Conservation (phyloP, 305 asterid genomes). For the Fraxinus velutina region DNA sequence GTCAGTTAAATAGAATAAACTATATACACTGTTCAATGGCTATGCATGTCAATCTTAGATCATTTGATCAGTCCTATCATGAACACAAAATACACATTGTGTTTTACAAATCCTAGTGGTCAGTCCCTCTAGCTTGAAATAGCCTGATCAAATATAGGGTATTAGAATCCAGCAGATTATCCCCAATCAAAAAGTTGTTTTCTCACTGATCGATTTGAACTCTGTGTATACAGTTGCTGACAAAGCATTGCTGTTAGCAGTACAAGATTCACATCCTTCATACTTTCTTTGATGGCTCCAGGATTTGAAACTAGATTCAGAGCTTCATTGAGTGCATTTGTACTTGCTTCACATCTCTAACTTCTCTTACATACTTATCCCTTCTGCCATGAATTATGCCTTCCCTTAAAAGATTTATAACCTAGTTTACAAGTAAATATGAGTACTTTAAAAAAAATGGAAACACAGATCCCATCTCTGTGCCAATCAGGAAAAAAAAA, state of each 20-base stretch:
- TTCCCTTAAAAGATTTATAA: background rate
- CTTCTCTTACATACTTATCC: background rate
- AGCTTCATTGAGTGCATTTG: background rate
- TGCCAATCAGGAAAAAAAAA: background rate
- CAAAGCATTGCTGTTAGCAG: background rate
- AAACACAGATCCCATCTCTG: background rate
- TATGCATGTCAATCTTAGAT: background rate
- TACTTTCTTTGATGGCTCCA: background rate
- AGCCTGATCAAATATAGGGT: background rate
- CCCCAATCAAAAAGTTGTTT: background rate
- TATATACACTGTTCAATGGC: background rate
- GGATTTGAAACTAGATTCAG: background rate
- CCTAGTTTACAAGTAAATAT: constrained; percentile 12
- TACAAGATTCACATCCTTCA: background rate
- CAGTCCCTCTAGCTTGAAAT: background rate
- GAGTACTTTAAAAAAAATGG: background rate
- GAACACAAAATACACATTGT: background rate
- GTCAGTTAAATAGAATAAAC: background rate
- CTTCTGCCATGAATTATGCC: constrained; percentile 1
- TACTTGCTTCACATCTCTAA: background rate
- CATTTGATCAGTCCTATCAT: background rate
- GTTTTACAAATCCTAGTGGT: background rate
- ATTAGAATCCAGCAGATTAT: background rate
- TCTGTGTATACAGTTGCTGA: background rate
- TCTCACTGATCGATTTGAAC: background rate